A percentile compares a stretch with the other conserved stretches of the same genome.
Evolutionary conservation across 2,329 filamentous ascomycete genomes (phyloP).

Genomic region (Polychaeton citri): DNA sequence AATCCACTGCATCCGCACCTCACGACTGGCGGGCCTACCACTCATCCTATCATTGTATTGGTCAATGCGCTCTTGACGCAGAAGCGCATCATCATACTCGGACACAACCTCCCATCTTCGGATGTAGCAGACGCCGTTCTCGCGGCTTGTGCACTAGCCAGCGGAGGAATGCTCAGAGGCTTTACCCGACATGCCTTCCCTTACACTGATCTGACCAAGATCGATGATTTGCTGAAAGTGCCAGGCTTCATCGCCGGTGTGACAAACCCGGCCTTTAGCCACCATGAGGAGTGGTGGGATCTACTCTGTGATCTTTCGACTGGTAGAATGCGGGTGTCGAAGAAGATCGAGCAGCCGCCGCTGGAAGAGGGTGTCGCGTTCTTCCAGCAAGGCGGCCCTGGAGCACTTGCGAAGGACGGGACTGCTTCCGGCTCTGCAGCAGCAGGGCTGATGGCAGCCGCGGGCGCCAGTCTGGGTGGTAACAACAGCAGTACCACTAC

Average conservation of each 20-base stretch:
- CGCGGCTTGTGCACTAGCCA: constrained; percentile 87
- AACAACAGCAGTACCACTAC: constrained; percentile 11
- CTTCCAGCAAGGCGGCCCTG: constrained; percentile 53
- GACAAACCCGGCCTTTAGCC: constrained; percentile 90
- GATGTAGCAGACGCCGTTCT: constrained; percentile 97
- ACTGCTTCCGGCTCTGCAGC: constrained; percentile 1
- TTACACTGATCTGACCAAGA: constrained; percentile 94
- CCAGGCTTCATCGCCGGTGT: constrained; percentile 96
- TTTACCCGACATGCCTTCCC: constrained; percentile 96
- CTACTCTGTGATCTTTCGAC: constrained; percentile 84
- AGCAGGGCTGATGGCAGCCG: constrained; percentile 1
- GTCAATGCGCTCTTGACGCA: constrained; percentile 91
- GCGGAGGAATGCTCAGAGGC: constrained; percentile 78
- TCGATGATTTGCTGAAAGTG: constrained; percentile 89
- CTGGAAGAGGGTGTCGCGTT: constrained; percentile 74
- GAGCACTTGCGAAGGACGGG: constrained; percentile 6
- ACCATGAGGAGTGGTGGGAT: constrained; percentile 97
- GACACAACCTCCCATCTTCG: constrained; percentile 86
- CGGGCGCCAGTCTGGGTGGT: constrained; percentile 7
- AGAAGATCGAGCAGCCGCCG: constrained; percentile 65
- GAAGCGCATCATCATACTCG: constrained; percentile 90
- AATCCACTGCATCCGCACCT: constrained; percentile 69
- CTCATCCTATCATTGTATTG: constrained; percentile 88
- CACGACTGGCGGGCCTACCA: constrained; percentile 78
- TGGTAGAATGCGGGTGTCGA: constrained; percentile 89